A percentile compares a stretch with the other conserved stretches of the same genome.
Evolutionary conservation across 192 early-diverging fungal genomes (phyloP).

Genomic region (Jimgerdemannia flammicorona): DNA sequence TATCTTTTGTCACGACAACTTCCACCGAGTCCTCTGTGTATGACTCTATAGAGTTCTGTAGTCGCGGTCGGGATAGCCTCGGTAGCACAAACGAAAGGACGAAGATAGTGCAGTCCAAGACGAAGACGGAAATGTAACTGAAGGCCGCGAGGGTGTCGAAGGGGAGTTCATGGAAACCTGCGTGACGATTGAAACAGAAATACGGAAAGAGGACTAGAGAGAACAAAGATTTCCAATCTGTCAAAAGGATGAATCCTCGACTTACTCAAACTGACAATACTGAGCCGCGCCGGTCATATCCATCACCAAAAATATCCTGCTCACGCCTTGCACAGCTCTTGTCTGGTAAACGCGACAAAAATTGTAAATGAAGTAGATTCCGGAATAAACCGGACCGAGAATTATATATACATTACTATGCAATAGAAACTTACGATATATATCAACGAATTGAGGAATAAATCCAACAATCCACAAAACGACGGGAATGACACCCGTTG

Average conservation of each 20-base stretch:
- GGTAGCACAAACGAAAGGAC: constrained; percentile 1
- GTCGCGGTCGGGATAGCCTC: background rate
- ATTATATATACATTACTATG: no score
- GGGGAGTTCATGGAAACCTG: constrained; percentile 5
- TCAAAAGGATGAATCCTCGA: no score
- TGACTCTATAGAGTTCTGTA: background rate
- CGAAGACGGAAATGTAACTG: constrained; percentile 20
- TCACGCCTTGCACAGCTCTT: constrained; percentile 31
- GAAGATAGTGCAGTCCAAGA: constrained; percentile 18
- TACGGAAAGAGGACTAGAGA: no score
- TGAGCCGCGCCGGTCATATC: constrained; percentile 40
- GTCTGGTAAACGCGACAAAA: no score
- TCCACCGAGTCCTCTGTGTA: background rate
- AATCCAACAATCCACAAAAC: constrained; percentile 35
- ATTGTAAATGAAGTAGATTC: no score
- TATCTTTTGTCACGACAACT: no score
- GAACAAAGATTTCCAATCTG: no score
- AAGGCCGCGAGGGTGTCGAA: constrained; percentile 18
- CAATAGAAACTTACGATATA: constrained; percentile 18
- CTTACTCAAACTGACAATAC: constrained; percentile 35
- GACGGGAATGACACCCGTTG: constrained; percentile 44
- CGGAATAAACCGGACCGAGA: no score
- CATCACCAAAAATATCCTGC: constrained; percentile 38
- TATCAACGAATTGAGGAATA: constrained; percentile 39
- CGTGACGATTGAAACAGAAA: no score